phyloP scores from a whole-genome alignment of 768 basidiomycete species.

The Macrolepiota dolichaula region DNA sequence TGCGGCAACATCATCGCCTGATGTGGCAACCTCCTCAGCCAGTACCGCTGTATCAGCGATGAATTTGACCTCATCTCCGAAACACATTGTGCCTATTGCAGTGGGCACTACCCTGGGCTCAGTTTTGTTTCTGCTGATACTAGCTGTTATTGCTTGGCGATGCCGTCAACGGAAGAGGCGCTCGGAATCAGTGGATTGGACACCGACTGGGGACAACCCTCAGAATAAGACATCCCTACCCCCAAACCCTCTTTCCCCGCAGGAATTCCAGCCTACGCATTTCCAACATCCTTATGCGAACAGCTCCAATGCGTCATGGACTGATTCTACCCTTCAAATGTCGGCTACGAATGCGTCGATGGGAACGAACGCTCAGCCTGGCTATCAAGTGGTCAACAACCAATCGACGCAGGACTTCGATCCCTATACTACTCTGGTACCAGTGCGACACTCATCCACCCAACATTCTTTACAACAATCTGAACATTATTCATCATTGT shows the following conservation, averaged over 20 bases:
- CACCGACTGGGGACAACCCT: slow-evolving; percentile 20
- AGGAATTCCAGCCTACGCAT: background rate
- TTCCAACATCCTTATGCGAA: background rate
- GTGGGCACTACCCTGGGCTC: slow-evolving; percentile 32
- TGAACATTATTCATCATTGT: background rate
- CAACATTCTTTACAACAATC: background rate
- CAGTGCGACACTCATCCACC: background rate
- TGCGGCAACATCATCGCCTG: background rate
- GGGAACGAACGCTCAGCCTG: background rate
- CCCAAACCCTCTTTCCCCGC: background rate
- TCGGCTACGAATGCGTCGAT: background rate
- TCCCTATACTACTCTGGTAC: background rate
- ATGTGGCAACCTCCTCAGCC: background rate
- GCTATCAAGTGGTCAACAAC: background rate
- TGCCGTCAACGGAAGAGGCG: slow-evolving; percentile 21
- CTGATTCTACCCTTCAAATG: background rate
- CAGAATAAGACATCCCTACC: background rate
- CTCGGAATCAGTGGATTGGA: slow-evolving; percentile 33
- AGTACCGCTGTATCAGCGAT: too few species aligned
- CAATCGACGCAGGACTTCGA: background rate
- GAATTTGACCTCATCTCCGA: slow-evolving; percentile 5
- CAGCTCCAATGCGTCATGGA: background rate
- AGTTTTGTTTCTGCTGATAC: slow-evolving; percentile 23
- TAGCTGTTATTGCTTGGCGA: slow-evolving; percentile 26
- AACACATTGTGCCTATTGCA: slow-evolving; percentile 25